Evolutionary conservation across 164 flowering plant genomes (phyloP).

Genomic region (Sextonia rubra): DNA sequence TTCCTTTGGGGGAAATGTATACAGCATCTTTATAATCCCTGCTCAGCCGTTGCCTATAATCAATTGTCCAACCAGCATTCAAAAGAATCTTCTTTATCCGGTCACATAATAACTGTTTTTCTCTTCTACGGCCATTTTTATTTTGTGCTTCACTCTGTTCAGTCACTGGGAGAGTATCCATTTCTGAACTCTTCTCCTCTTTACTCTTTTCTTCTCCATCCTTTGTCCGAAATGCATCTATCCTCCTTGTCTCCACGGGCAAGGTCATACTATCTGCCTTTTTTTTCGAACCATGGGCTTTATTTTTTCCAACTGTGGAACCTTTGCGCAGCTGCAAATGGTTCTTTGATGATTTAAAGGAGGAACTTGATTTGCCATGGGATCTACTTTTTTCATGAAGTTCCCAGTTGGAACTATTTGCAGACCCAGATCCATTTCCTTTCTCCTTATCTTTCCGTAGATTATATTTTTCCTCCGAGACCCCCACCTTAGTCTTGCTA

Average conservation of each 20-base stretch:
- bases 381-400: conserved; percentile 24
- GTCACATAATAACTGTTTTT: conserved; percentile 49
- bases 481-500: conserved; percentile 41
- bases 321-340: conserved; percentile 20
- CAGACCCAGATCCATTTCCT: conserved; percentile 24
- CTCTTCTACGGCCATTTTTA: conserved; percentile 16
- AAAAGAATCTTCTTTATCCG: conserved; percentile 45
- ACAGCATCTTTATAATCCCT: conserved; percentile 68
- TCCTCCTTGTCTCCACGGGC: conserved; percentile 21
- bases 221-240: conserved; percentile 12
- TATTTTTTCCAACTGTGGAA: conserved; percentile 23
- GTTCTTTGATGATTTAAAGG: conserved; percentile 26
- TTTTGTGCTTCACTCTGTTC: conserved; percentile 23
- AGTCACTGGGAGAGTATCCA: conserved; percentile 18
- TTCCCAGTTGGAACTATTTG: conserved; percentile 19
- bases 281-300: conserved; percentile 25
- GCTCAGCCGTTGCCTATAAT: conserved; percentile 48
- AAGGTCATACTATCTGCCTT: conserved; percentile 37
- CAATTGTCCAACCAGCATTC: conserved; percentile 70
- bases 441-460: conserved; percentile 20
- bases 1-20: conserved; percentile 57
- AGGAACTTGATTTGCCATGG: conserved; percentile 25
- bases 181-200: conserved; percentile 24
- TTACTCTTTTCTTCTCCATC: conserved; percentile 22
- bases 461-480: conserved; percentile 20